phyloP scores from a whole-genome alignment of 441 rosid genomes.

The Pelargonium fulgidum region DNA sequence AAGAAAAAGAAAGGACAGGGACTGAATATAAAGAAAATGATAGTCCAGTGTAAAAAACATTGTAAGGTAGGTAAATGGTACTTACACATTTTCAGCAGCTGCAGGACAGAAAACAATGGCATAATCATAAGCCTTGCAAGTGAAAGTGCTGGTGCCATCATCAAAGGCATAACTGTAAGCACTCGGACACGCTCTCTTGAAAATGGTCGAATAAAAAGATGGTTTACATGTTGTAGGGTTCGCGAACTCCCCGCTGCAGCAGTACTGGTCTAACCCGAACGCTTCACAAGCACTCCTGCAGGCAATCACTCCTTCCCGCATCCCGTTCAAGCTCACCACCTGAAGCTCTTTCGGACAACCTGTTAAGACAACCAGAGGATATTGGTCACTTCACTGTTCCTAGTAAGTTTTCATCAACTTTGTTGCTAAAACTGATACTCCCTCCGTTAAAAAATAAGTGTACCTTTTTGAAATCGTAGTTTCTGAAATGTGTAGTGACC shows the following conservation, averaged over 20 bases:
- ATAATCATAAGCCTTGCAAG: constrained; percentile 61
- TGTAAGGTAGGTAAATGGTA: too few species aligned
- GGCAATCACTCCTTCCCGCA: constrained; percentile 40
- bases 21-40: too few species aligned
- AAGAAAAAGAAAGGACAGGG: too few species aligned
- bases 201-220: constrained; percentile 48
- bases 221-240: constrained; percentile 58
- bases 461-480: too few species aligned
- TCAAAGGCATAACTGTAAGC: constrained; percentile 68
- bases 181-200: constrained; percentile 63
- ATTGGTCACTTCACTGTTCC: too few species aligned
- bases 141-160: constrained; percentile 60
- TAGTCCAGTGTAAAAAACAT: too few species aligned
- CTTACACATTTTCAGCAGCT: constrained; percentile 1
- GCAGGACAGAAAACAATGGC: constrained; percentile 53
- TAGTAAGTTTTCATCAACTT: too few species aligned
- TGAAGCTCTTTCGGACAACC: constrained; percentile 90
- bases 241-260: constrained; percentile 66
- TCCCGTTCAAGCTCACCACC: constrained; percentile 36
- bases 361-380: constrained; percentile 14
- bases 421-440: too few species aligned
- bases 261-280: constrained; percentile 59
- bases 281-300: constrained; percentile 68
- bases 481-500: too few species aligned
- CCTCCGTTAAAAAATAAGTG: too few species aligned